Base-by-base conservation (phyloP, 2,329 filamentous ascomycete genomes). In the Arthrobotrys entomopaga region DNA sequence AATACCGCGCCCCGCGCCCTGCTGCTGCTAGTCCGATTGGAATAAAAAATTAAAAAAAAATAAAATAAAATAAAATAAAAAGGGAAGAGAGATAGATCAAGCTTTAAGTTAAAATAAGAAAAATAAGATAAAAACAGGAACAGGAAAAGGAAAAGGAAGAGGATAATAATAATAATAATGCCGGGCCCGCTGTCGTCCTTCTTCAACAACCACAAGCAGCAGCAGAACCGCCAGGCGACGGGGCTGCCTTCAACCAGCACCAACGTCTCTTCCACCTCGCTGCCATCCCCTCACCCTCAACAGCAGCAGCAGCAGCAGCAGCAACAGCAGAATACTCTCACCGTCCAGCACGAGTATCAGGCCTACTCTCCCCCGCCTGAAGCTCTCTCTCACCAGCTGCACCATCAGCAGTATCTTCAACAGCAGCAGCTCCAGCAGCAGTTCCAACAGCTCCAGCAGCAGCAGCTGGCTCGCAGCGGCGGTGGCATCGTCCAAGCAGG, bases 401-500 rank as follows among this genome's bases (percentile, higher is more conserved):
- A 78, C 59, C 73, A 76, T 22, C 72, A 74, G 15, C 69, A 79
- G 15, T 56, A 69, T 8, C 69, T 71, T 13, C 73, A 77, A 16
- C 75, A 77, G 56, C 79, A 79, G 13, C 6, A 19, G 22, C 52
- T 77, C 54, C 76, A 76, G 53, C 77, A 77, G 29, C 78, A 78
- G 40, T 79, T 78, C 29, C 78, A 78, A 38, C 78, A 81, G 66
- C 78, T 79, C 20, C 74, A 70, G 13, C 77, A 57, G 15, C 70
- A 76, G n/a, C 61, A 71, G 5, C 65, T 72, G 52, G 22, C 54
- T 1, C 58, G 61, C 11, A 24, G 54, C 11, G 57, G 34, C 13
- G 11, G 11, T 13, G 42, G 66, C 16, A 34, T 34, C 29, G 29
- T 34, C 29, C 29, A 34, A 34, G 29, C 29, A 34, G 29, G 29